Evolutionary conservation across 2,329 filamentous ascomycete species (phyloP).

Genomic region (Diaporthe citrichinensis): DNA sequence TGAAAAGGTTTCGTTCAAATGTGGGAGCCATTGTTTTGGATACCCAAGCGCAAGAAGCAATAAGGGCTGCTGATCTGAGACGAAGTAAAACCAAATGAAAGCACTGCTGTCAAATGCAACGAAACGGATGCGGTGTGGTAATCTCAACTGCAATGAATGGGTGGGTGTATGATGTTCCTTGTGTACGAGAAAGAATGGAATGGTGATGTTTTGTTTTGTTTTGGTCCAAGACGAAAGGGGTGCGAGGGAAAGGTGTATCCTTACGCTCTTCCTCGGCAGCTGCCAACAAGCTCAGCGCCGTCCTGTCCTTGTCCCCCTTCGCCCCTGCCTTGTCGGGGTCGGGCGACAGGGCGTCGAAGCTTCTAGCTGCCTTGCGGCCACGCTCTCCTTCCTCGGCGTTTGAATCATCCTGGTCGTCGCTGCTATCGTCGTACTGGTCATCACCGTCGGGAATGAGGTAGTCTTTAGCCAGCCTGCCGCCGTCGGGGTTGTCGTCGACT

Average conservation of each 20-base stretch:
- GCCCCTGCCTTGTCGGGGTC: constrained; percentile 50
- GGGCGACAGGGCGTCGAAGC: constrained; percentile 56
- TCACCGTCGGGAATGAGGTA: constrained; percentile 76
- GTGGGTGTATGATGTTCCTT: constrained; percentile 6
- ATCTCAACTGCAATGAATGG: constrained; percentile 1
- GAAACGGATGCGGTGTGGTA: not conserved
- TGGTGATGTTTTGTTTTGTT: not conserved
- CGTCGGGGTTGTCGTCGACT: constrained; percentile 56
- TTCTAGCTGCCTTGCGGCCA: constrained; percentile 69
- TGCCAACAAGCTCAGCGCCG: constrained; percentile 75
- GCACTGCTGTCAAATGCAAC: not conserved
- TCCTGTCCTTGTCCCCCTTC: constrained; percentile 50
- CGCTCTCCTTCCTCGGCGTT: constrained; percentile 78
- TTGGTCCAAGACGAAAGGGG: not conserved
- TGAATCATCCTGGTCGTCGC: constrained; percentile 71
- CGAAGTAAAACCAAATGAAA: not conserved
- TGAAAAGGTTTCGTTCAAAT: not conserved
- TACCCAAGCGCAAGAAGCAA: not conserved
- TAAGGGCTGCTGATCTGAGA: not conserved
- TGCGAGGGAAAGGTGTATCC: constrained; percentile 51
- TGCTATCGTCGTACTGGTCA: constrained; percentile 74
- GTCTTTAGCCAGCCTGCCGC: constrained; percentile 76
- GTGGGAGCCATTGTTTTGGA: not conserved
- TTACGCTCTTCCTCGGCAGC: constrained; percentile 85
- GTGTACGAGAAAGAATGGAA: not conserved